phyloP scores from a whole-genome alignment of 768 basidiomycete species.

The Kwoniella sp. region DNA sequence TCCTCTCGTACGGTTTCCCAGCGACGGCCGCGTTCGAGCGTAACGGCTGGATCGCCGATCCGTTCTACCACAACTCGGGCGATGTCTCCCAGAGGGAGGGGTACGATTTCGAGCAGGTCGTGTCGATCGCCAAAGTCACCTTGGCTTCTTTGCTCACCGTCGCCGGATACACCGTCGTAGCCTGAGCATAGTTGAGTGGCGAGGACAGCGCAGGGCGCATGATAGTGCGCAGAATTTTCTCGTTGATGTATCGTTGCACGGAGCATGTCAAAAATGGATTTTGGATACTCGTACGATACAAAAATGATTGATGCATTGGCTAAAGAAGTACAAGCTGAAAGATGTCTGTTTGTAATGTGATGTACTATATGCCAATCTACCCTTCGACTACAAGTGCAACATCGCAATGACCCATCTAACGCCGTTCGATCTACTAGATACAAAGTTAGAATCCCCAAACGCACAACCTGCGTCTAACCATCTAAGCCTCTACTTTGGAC shows the following conservation, averaged over 20 bases:
- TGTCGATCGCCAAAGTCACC: constrained; percentile 84
- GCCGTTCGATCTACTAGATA: background rate
- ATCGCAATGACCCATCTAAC: background rate
- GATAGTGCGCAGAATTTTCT: no score
- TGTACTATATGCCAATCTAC: background rate
- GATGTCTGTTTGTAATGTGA: background rate
- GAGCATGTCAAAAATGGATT: background rate
- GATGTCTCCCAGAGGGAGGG: constrained; percentile 78
- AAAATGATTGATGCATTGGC: constrained; percentile 11
- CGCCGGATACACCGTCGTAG: constrained; percentile 59
- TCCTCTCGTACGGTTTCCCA: constrained; percentile 75
- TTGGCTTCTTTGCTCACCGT: constrained; percentile 72
- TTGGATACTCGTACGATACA: background rate
- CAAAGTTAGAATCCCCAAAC: background rate
- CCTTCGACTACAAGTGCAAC: constrained; percentile 1
- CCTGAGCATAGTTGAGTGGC: background rate
- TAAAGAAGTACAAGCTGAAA: constrained; percentile 12
- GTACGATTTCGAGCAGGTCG: constrained; percentile 80
- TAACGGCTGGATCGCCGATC: constrained; percentile 74
- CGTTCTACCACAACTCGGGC: constrained; percentile 59
- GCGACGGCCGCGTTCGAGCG: constrained; percentile 87
- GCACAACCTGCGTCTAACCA: no score
- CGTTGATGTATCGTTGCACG: background rate
- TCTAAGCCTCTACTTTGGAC: background rate
- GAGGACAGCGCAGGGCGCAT: no score